Evolutionary conservation across 2,329 filamentous ascomycete species (phyloP), one percentile per base, ranked within the genome.

Genomic region (Cladosporium sp.): DNA sequence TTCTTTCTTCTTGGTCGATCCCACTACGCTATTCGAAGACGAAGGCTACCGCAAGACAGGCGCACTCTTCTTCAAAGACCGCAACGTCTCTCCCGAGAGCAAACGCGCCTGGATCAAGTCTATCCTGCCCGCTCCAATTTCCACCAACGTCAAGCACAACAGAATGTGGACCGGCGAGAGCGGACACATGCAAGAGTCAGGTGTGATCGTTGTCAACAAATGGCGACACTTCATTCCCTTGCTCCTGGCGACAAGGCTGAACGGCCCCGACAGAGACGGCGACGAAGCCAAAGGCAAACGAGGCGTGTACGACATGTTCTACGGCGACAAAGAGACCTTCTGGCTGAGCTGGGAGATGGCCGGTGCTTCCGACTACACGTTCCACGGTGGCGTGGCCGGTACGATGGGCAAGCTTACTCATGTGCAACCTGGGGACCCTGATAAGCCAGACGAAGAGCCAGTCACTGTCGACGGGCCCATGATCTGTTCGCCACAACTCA

Each of bases 291-390:
- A 75, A 55, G 78, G 78, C 15, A 75, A 78, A 32, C 69, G 72
- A 44, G 81, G 81, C 41, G 79, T 82, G 0, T 83, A 83, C 60
- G 80, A 82, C 61, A 79, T 83, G 78, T 77, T 82, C 38, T 82
- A 81, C 64, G 80, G 81, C 54, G 81, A 83, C 71, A 83, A 83
- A 68, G 81, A 83, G 67, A 83, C 81, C 1, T 83, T 82, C 74
- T 83, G 81, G 81, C 75, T 83, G 3, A 79, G 80, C n/a, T 83
- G 80, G 75, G 78, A 82, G 65, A 76, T 83, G 15, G 79, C 77
- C 21, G 80, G 79, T 4, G 80, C 81, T 64, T 67, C 73, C 8
- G 75, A 78, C 28, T 83, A 82, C 68, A 72, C 77, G 24, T 83
- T 83, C 73, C 80, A 82, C 68, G 72, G 75, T 41, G 80, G 81